Percentiles rank a stretch among this genome's conserved stretches.
Conservation (phyloP, 257 asterid genomes). For the Rehmannia glutinosa region DNA sequence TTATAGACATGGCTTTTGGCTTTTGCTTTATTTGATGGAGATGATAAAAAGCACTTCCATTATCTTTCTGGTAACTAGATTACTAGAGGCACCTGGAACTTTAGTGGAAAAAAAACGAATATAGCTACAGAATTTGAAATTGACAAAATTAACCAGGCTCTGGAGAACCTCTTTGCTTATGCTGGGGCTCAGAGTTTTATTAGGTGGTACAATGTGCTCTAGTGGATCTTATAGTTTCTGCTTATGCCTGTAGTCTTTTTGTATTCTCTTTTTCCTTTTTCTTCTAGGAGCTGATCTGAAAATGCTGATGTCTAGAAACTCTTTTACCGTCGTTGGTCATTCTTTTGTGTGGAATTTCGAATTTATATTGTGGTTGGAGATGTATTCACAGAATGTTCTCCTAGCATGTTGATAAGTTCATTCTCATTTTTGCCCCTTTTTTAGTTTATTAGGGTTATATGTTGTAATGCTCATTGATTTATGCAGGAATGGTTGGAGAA, state of each 20-base stretch:
- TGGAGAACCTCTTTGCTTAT: too few species aligned
- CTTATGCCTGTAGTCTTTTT: neutral
- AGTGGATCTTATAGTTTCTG: constrained; percentile 6
- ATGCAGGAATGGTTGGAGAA: constrained; percentile 60
- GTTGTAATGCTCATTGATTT: neutral
- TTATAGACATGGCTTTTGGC: neutral
- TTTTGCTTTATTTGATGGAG: constrained; percentile 1
- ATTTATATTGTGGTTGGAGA: constrained; percentile 2
- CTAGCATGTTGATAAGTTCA: too few species aligned
- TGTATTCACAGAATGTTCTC: neutral
- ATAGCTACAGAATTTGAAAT: neutral
- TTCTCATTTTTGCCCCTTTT: too few species aligned
- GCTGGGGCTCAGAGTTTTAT: too few species aligned
- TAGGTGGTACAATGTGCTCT: too few species aligned
- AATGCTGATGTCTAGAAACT: neutral
- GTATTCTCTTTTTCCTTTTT: neutral
- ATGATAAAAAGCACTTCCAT: neutral
- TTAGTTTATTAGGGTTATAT: constrained; percentile 2
- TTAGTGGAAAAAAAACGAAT: neutral
- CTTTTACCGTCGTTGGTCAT: neutral
- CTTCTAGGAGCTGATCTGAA: neutral
- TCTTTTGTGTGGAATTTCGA: too few species aligned
- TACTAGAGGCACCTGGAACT: neutral
- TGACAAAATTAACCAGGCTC: too few species aligned
- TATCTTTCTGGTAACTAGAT: neutral